Conservation (phyloP, 805 yeast species). For the Metschnikowia peoriensis region DNA sequence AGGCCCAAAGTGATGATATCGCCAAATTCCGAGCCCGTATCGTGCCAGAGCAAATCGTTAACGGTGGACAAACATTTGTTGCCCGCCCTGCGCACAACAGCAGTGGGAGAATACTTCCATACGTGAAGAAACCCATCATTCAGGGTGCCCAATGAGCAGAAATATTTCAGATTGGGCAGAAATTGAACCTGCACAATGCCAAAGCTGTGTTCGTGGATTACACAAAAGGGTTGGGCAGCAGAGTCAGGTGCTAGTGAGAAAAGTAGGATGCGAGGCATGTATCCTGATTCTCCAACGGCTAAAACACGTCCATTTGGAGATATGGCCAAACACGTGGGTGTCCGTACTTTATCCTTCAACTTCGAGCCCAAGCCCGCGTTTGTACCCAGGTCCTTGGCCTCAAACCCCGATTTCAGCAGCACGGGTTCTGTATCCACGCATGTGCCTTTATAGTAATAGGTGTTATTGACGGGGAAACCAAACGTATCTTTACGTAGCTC, state of each 20-base stretch:
- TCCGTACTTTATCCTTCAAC: conserved; percentile 44
- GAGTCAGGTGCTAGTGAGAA: conserved; percentile 56
- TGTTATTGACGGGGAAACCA: conserved; percentile 30
- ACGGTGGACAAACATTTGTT: conserved; percentile 64
- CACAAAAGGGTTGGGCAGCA: conserved; percentile 47
- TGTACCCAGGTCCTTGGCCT: not conserved
- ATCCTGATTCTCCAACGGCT: conserved; percentile 73
- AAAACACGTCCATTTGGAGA: conserved; percentile 53
- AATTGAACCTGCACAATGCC: conserved; percentile 58
- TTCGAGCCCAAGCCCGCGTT: conserved; percentile 15
- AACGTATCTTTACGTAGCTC: conserved; percentile 27
- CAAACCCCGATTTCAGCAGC: not conserved
- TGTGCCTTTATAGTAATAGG: conserved; percentile 10
- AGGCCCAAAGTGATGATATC: conserved; percentile 57
- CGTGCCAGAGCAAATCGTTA: conserved; percentile 56
- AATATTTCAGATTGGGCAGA: conserved; percentile 53
- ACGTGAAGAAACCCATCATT: conserved; percentile 67
- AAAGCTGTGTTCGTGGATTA: conserved; percentile 61
- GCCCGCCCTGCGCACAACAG: conserved; percentile 38
- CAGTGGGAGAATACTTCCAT: conserved; percentile 44
- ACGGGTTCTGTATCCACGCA: conserved; percentile 2
- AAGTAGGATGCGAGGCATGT: conserved; percentile 61
- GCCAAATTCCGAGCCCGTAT: conserved; percentile 17
- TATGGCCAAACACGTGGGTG: conserved; percentile 56
- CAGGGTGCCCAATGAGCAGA: conserved; percentile 64